phyloP scores from a whole-genome alignment of 768 basidiomycete genomes.

The Leccinum rimulosum region DNA sequence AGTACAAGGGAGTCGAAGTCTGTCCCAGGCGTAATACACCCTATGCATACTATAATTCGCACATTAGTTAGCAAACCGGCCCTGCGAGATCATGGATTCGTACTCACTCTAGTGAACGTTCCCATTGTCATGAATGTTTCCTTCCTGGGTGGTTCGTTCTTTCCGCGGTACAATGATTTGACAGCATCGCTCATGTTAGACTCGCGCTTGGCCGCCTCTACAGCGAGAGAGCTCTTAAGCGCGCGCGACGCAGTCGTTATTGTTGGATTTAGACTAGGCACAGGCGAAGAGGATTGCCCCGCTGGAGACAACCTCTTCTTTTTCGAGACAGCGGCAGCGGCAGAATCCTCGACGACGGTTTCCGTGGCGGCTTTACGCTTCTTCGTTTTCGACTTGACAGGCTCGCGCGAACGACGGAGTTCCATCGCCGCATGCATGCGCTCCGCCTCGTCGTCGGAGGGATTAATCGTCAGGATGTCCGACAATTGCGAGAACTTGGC shows the following conservation, averaged over 20 bases:
- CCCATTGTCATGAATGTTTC: conserved; percentile 92
- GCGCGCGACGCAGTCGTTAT: conserved; percentile 60
- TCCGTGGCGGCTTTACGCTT: conserved; percentile 60
- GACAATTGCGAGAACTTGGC: conserved; percentile 57
- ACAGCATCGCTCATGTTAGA: conserved; percentile 84
- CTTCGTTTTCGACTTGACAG: conserved; percentile 47
- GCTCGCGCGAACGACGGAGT: conserved; percentile 53
- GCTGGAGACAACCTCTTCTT: conserved; percentile 31
- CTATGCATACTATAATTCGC: conserved; percentile 24
- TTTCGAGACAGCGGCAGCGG: conserved; percentile 41
- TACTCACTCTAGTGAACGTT: conserved; percentile 85
- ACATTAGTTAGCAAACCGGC: conserved; percentile 1
- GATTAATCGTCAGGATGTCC: conserved; percentile 69
- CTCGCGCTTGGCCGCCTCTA: conserved; percentile 82
- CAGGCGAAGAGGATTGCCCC: conserved; percentile 22
- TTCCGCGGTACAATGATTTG: conserved; percentile 67
- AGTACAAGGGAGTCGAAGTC: not conserved
- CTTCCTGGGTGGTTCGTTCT: conserved; percentile 58
- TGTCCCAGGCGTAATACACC: not conserved
- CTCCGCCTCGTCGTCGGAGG: conserved; percentile 61
- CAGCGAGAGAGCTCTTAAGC: conserved; percentile 68
- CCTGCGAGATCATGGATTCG: not conserved
- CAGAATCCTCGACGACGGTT: conserved; percentile 16
- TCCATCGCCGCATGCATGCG: conserved; percentile 57
- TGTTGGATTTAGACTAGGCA: conserved; percentile 41